phyloP scores from a whole-genome alignment of 75 land plant species.

The Larix kaempferi region DNA sequence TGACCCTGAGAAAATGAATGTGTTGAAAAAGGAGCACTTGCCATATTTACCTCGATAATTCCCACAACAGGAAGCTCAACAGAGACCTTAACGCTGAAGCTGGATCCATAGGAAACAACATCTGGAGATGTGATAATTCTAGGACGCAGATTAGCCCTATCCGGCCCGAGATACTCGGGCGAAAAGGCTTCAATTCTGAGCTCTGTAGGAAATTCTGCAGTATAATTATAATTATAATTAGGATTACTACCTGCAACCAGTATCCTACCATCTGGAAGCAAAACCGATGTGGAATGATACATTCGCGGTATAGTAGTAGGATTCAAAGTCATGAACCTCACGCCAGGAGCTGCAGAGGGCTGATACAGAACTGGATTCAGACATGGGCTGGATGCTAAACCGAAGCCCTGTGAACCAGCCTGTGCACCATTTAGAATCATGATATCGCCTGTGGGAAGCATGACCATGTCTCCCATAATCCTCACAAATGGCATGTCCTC shows the following conservation, averaged over 20 bases:
- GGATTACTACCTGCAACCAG: conserved; percentile 76
- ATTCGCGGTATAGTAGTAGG: conserved; percentile 58
- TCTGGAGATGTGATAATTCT: conserved; percentile 32
- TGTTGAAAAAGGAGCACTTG: conserved; percentile 71
- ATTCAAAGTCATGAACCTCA: conserved; percentile 62
- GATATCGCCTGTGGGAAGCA: conserved; percentile 67
- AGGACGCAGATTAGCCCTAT: conserved; percentile 50
- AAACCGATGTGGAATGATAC: conserved; percentile 84
- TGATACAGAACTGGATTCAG: conserved; percentile 63
- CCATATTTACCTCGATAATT: conserved; percentile 58
- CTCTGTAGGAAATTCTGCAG: conserved; percentile 66
- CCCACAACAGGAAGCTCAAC: conserved; percentile 52
- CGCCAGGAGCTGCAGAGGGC: conserved; percentile 45
- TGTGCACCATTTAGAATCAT: conserved; percentile 77
- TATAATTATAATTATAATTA: conserved; percentile 51
- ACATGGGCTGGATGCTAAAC: conserved; percentile 52
- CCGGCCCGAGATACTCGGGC: conserved; percentile 66
- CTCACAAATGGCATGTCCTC: conserved; percentile 77
- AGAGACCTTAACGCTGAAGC: conserved; percentile 37
- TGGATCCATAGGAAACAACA: conserved; percentile 43
- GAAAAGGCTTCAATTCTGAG: conserved; percentile 79
- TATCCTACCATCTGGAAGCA: conserved; percentile 72
- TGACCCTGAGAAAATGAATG: conserved; percentile 81
- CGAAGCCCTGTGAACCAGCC: conserved; percentile 72
- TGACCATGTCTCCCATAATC: conserved; percentile 87